These are phyloP conservation scores for Quercus tomentella DNA, from an alignment of 331 rosid species.

Conservation along the genomic window DNA sequence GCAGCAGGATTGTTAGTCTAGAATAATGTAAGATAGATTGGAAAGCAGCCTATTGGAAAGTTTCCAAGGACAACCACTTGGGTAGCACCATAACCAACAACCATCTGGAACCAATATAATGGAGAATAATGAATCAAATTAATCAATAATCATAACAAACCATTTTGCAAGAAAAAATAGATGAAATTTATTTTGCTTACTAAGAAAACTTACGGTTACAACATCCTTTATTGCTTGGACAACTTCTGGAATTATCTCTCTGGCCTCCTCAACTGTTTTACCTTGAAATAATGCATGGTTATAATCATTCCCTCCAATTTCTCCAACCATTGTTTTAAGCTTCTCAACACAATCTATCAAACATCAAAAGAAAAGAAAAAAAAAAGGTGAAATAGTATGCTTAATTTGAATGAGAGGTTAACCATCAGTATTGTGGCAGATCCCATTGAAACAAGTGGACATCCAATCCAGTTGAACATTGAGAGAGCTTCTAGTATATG, in stretches of 20 bases:
- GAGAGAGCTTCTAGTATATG: neutral
- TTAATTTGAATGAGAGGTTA: neutral
- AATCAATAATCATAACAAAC: neutral
- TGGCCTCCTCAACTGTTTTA: neutral
- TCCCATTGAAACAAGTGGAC: neutral
- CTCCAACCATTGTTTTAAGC: conserved; percentile 5
- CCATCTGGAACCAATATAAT: neutral
- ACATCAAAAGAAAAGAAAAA: neutral
- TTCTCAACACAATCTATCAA: conserved; percentile 12
- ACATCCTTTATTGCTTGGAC: conserved; percentile 5
- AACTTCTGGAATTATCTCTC: conserved; percentile 2
- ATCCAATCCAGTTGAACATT: conserved; percentile 14
- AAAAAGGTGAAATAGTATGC: too few species aligned
- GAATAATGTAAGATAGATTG: neutral
- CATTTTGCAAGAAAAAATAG: neutral
- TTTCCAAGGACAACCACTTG: conserved; percentile 10
- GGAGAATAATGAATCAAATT: neutral
- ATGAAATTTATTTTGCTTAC: neutral
- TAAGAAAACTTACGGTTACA: neutral
- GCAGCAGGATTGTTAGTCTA: neutral
- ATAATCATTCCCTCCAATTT: conserved; percentile 8
- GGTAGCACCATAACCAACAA: neutral
- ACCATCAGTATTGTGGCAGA: neutral
- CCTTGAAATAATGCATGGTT: neutral
- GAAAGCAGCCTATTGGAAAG: conserved; percentile 15